Conservation (phyloP, 1,139 yeast genomes). For the Blastobotrys arbuscula region DNA sequence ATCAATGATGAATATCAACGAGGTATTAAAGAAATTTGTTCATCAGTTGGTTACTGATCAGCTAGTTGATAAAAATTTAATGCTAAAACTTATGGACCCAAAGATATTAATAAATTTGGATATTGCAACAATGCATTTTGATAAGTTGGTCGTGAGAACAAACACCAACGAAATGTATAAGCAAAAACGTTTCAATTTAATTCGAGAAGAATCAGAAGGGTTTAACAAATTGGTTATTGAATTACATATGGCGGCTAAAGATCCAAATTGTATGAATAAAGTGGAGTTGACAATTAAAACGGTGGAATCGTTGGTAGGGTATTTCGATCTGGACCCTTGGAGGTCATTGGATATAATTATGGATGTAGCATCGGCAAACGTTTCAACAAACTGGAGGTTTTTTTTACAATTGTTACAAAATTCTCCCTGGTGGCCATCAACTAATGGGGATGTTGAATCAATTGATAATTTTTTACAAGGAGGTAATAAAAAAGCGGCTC, state of each 20-base stretch:
- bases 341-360: conserved; percentile 60
- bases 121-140: conserved; percentile 29
- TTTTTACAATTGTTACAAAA: conserved; percentile 45
- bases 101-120: conserved; percentile 22
- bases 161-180: conserved; percentile 50
- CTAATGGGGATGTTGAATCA: conserved; percentile 35
- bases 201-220: conserved; percentile 81
- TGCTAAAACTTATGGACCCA: conserved; percentile 26
- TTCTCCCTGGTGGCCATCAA: conserved; percentile 64
- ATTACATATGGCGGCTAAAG: conserved; percentile 41
- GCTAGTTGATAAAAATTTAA: conserved; percentile 21
- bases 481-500: conserved; percentile 57
- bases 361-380: conserved; percentile 44
- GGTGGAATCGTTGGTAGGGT: conserved; percentile 62
- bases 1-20: conserved; percentile 18
- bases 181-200: conserved; percentile 63
- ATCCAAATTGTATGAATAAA: conserved; percentile 36
- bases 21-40: conserved; percentile 19
- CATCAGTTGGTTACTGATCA: conserved; percentile 16
- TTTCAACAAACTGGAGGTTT: conserved; percentile 44
- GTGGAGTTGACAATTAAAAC: conserved; percentile 40
- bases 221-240: conserved; percentile 61
- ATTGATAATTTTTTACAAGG: conserved; percentile 40
- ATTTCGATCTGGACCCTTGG: conserved; percentile 70
- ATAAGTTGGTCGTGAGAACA: conserved; percentile 42